These are phyloP conservation scores for Agrocybe praecox DNA, from an alignment of 768 basidiomycete species.

Conservation along the genomic window DNA sequence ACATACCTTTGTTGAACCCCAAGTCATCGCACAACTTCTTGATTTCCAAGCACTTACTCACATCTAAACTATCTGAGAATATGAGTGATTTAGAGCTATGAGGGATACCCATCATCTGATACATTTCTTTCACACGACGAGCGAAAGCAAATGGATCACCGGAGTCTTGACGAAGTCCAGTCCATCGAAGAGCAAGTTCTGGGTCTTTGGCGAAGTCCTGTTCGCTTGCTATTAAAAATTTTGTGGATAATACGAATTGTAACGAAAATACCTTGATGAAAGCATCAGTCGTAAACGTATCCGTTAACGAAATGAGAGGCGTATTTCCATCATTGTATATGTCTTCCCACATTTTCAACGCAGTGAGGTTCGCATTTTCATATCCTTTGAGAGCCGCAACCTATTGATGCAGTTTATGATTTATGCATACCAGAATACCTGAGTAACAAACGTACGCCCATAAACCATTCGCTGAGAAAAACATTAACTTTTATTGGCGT, in stretches of 20 bases:
- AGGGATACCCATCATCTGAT: slow-evolving; percentile 71
- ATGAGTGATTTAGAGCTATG: slow-evolving; percentile 67
- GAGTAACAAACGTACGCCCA: slow-evolving; percentile 62
- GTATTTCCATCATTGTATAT: slow-evolving; percentile 56
- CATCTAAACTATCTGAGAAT: slow-evolving; percentile 81
- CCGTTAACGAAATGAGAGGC: slow-evolving; percentile 79
- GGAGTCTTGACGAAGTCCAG: slow-evolving; percentile 88
- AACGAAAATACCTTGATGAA: slow-evolving; percentile 70
- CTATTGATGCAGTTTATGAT: slow-evolving; percentile 35
- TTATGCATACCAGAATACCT: neutral
- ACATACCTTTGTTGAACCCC: slow-evolving; percentile 63
- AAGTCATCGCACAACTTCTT: slow-evolving; percentile 73
- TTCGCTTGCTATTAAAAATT: neutral
- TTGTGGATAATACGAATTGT: neutral
- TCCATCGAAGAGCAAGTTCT: slow-evolving; percentile 72
- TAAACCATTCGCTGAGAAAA: slow-evolving; percentile 76
- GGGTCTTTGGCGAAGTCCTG: slow-evolving; percentile 63
- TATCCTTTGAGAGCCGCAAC: slow-evolving; percentile 87
- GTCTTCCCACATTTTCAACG: slow-evolving; percentile 86
- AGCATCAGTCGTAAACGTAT: slow-evolving; percentile 88
- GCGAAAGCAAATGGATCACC: slow-evolving; percentile 89
- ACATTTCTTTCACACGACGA: slow-evolving; percentile 70
- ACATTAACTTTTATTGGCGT: neutral
- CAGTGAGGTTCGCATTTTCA: slow-evolving; percentile 67
- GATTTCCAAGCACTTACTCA: slow-evolving; percentile 70